Evolutionary conservation across 495 filamentous ascomycete species (phyloP).

Genomic region (Aspergillus egyptiacus): DNA sequence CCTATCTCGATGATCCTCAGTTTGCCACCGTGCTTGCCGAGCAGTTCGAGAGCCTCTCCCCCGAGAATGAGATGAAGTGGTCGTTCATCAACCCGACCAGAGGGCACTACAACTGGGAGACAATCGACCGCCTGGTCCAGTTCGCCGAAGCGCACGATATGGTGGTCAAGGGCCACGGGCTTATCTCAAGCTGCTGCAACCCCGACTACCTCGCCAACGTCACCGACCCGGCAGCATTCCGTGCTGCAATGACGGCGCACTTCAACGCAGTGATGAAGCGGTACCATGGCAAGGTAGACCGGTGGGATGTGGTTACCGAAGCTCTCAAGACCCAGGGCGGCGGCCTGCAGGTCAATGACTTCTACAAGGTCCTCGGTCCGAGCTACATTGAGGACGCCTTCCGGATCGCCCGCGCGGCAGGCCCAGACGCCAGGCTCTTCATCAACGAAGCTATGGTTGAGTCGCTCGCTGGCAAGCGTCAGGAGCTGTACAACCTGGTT

Average conservation of each 20-base stretch:
- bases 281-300: constrained; percentile 9
- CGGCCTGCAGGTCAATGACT: neutral
- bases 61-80: constrained; percentile 1
- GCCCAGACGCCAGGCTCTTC: neutral
- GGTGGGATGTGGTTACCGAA: constrained; percentile 15
- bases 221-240: constrained; percentile 8
- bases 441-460: neutral
- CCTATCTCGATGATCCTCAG: neutral
- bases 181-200: constrained; percentile 18
- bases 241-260: constrained; percentile 5
- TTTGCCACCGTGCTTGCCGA: neutral
- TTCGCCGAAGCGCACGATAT: constrained; percentile 5
- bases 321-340: constrained; percentile 10
- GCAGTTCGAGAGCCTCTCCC: neutral
- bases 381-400: neutral
- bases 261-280: constrained; percentile 8
- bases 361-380: neutral
- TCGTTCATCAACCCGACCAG: neutral
- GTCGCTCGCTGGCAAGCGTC: neutral
- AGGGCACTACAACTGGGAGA: neutral
- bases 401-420: neutral
- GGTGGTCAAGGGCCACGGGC: constrained; percentile 13
- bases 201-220: constrained; percentile 14
- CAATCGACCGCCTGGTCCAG: neutral
- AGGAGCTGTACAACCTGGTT: neutral